These are phyloP conservation scores for Cyberlindnera maritima DNA, from an alignment of 805 yeast species.

Conservation along the genomic window DNA sequence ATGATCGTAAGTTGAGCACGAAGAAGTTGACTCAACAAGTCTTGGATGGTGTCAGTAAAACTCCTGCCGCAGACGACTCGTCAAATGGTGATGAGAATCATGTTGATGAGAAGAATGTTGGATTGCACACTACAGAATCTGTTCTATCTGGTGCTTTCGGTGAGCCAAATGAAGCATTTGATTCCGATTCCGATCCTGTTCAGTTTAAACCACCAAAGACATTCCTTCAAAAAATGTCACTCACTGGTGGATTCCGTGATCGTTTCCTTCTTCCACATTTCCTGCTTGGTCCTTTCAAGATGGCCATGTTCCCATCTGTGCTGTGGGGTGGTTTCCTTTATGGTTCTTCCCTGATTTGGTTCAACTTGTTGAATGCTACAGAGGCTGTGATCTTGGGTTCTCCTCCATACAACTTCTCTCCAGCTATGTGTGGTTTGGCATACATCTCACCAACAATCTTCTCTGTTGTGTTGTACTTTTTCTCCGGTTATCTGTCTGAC, in stretches of 20 bases:
- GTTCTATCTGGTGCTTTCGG: slow-evolving; percentile 11
- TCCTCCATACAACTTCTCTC: slow-evolving; percentile 49
- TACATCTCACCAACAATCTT: slow-evolving; percentile 53
- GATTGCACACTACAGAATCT: not conserved
- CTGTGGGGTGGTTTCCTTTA: slow-evolving; percentile 58
- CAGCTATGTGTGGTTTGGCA: slow-evolving; percentile 47
- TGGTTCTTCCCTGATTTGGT: slow-evolving; percentile 48
- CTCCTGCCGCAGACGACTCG: not conserved
- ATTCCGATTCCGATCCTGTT: slow-evolving; percentile 18
- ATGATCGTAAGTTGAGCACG: slow-evolving; percentile 31
- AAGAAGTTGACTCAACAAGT: slow-evolving; percentile 8
- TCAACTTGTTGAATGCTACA: slow-evolving; percentile 49
- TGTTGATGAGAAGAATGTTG: slow-evolving; percentile 15
- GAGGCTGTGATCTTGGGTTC: slow-evolving; percentile 41
- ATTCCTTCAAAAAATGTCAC: slow-evolving; percentile 29
- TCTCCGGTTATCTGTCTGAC: slow-evolving; percentile 40
- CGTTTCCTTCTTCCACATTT: slow-evolving; percentile 31
- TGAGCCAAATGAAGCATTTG: slow-evolving; percentile 18
- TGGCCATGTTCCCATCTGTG: slow-evolving; percentile 50
- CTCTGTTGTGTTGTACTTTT: slow-evolving; percentile 39
- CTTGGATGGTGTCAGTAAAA: slow-evolving; percentile 14
- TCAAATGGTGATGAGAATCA: slow-evolving; percentile 13
- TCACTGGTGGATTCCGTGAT: slow-evolving; percentile 36
- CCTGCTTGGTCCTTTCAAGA: slow-evolving; percentile 37
- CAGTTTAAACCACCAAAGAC: not conserved